These are phyloP conservation scores for Pestalotiopsis sp. DNA, from an alignment of 2,329 filamentous ascomycete species.

Conservation along the genomic window DNA sequence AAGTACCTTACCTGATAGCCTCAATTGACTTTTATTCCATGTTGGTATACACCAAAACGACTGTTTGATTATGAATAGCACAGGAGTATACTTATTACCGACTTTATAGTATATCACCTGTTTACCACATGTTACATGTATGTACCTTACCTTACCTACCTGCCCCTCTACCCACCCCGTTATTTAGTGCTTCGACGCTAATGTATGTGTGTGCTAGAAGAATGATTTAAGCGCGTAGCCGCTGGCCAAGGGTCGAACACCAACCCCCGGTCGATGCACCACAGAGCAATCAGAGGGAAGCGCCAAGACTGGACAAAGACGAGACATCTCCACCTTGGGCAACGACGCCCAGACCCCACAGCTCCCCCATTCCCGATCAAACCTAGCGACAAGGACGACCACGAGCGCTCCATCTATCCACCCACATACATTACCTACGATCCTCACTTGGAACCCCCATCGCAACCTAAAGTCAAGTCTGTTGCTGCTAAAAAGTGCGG, in stretches of 20 bases:
- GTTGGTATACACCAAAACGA: no score
- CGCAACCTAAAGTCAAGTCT: not conserved
- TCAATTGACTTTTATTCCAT: no score
- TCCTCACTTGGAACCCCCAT: not conserved
- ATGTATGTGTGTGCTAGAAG: not conserved
- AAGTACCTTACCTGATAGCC: no score
- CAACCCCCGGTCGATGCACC: not conserved
- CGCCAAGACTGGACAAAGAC: conserved; percentile 3
- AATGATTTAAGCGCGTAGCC: conserved; percentile 5
- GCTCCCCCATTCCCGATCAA: conserved; percentile 12
- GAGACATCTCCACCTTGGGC: conserved; percentile 2
- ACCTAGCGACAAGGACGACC: conserved; percentile 5
- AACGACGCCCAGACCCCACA: not conserved
- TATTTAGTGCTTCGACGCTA: not conserved
- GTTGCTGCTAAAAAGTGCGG: not conserved
- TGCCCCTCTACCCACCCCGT: no score
- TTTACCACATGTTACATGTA: no score
- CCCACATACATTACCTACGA: not conserved
- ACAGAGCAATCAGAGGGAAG: conserved; percentile 1
- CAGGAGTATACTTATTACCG: no score
- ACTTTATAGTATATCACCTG: no score
- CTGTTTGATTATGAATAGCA: no score
- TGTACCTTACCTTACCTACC: no score
- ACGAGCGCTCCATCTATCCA: not conserved
- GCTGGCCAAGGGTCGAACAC: not conserved